Percentiles rank a stretch among this genome's conserved stretches.
phyloP scores from a whole-genome alignment of 1,284 basidiomycete species.

The Retiboletus flavoniger region DNA sequence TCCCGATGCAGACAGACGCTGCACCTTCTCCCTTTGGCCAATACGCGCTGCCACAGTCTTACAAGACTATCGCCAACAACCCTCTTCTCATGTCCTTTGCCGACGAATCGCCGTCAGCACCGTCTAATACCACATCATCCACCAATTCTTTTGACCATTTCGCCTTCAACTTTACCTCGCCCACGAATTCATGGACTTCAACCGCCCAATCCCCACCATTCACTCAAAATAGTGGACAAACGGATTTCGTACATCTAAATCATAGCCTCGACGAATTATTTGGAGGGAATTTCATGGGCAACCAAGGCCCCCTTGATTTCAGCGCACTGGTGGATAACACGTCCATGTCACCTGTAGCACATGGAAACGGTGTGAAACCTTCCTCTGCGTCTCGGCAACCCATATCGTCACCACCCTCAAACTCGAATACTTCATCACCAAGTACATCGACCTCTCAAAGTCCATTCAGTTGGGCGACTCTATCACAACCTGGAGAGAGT shows the following conservation, averaged over 20 bases:
- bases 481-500: constrained; percentile 28
- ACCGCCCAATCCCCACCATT: constrained; percentile 42
- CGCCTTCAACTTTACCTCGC: constrained; percentile 25
- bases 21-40: constrained; percentile 43
- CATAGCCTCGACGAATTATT: constrained; percentile 61
- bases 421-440: constrained; percentile 28
- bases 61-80: constrained; percentile 75
- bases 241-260: constrained; percentile 36
- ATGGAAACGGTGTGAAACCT: constrained; percentile 33
- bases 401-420: constrained; percentile 25
- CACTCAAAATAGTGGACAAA: constrained; percentile 21
- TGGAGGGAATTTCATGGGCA: constrained; percentile 48
- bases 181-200: constrained; percentile 33
- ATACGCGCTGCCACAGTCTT: constrained; percentile 42
- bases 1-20: constrained; percentile 60
- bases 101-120: constrained; percentile 43
- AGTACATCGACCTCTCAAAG: constrained; percentile 39
- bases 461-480: constrained; percentile 38
- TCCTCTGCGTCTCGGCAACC: constrained; percentile 17
- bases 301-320: constrained; percentile 45
- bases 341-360: constrained; percentile 49
- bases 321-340: constrained; percentile 43
- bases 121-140: constrained; percentile 26
- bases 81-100: constrained; percentile 79
- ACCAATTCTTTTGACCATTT: constrained; percentile 25